Percentiles rank a stretch among this genome's conserved stretches.
phyloP scores from a whole-genome alignment of 495 filamentous ascomycete species.

The Hypoxylon crocopeplum region DNA sequence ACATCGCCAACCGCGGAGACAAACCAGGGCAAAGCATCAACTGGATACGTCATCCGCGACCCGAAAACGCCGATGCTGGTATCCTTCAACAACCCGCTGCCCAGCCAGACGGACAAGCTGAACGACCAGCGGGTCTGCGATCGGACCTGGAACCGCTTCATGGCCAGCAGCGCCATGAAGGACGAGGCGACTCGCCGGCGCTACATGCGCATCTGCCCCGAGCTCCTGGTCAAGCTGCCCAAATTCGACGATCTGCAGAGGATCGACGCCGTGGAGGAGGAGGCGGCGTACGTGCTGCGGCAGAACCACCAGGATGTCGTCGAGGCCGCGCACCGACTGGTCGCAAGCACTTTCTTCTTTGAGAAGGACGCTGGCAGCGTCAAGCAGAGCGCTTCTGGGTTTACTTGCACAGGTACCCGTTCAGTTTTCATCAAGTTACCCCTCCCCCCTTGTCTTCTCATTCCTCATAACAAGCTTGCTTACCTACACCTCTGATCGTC shows the following conservation, averaged over 20 bases:
- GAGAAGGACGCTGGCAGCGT: slow-evolving; percentile 39
- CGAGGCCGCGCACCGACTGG: slow-evolving; percentile 46
- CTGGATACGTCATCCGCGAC: slow-evolving; percentile 37
- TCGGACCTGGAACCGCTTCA: slow-evolving; percentile 42
- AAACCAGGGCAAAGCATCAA: slow-evolving; percentile 4
- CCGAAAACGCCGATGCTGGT: slow-evolving; percentile 36
- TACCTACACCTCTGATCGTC: background rate
- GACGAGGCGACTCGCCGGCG: slow-evolving; percentile 24
- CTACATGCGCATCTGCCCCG: slow-evolving; percentile 44
- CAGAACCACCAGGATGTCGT: slow-evolving; percentile 31
- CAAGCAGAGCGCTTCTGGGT: slow-evolving; percentile 34
- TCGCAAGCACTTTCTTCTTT: slow-evolving; percentile 50
- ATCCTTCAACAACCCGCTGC: slow-evolving; percentile 39
- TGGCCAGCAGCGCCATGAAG: slow-evolving; percentile 21
- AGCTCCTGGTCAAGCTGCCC: slow-evolving; percentile 37
- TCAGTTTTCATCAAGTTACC: background rate
- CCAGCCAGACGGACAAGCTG: slow-evolving; percentile 33
- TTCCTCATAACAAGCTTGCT: too few relatives aligned
- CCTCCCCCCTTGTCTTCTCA: background rate
- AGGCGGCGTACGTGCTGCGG: slow-evolving; percentile 28
- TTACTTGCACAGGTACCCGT: slow-evolving; percentile 38
- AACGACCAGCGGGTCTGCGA: slow-evolving; percentile 42
- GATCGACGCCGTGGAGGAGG: slow-evolving; percentile 22
- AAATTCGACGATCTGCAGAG: slow-evolving; percentile 36
- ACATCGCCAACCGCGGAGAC: background rate